These are phyloP conservation scores for Fraxinus pennsylvanica DNA, from an alignment of 257 asterid genomes.

Conservation along the genomic window DNA sequence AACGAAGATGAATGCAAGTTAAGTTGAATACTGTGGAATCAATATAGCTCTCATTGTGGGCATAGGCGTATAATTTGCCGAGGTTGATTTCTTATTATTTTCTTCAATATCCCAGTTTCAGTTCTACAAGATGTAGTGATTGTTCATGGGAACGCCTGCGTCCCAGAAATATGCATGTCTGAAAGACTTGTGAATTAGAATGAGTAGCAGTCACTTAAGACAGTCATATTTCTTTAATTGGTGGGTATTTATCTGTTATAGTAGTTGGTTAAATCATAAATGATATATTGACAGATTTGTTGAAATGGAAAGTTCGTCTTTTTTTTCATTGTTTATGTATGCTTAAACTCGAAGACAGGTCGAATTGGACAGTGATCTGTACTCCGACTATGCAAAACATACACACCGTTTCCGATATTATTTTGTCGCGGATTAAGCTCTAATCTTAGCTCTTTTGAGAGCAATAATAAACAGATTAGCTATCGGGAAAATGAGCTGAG, in stretches of 20 bases:
- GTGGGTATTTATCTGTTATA: slow-evolving; percentile 11
- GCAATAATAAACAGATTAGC: too few relatives aligned
- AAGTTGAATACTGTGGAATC: background rate
- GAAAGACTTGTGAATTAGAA: background rate
- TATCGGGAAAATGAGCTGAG: too few relatives aligned
- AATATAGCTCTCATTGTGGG: background rate
- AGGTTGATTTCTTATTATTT: background rate
- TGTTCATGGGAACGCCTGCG: background rate
- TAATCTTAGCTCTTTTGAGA: too few relatives aligned
- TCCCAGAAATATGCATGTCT: background rate
- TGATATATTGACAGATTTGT: slow-evolving; percentile 25
- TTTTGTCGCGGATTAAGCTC: too few relatives aligned
- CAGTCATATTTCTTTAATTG: slow-evolving; percentile 13
- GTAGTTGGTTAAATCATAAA: slow-evolving; percentile 22
- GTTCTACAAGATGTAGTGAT: background rate
- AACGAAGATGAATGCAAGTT: background rate
- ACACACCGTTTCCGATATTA: too few relatives aligned
- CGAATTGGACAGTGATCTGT: too few relatives aligned
- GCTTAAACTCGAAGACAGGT: too few relatives aligned
- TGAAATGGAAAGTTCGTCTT: slow-evolving; percentile 1
- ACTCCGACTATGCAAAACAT: too few relatives aligned
- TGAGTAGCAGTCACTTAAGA: background rate
- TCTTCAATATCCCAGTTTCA: background rate
- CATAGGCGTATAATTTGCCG: background rate
- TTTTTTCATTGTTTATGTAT: background rate